Base-by-base conservation (phyloP, 257 asterid species). In the Solanum chmielewskii region DNA sequence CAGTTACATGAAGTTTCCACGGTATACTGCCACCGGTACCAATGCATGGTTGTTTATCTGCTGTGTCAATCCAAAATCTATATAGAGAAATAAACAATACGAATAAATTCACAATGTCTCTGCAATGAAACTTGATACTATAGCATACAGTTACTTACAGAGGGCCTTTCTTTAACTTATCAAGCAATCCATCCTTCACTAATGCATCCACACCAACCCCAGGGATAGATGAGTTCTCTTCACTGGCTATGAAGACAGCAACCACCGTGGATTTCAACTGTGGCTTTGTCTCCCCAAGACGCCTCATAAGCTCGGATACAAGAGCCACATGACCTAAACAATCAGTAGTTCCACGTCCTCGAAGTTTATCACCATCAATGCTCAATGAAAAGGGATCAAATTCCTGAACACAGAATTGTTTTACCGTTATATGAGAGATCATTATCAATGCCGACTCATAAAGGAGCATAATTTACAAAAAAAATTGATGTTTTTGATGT, bases 1-100 rank as follows among this genome's bases (percentile, higher is more conserved):
- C 99, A 11, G 92, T 85, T 76, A 93, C 93, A 87, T 92, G 94
- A 87, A 97, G 96, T 89, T 94, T 93, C 98, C 99, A 97, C 20
- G 98, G 98, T 88, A 97, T 94, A 97, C 92, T 91, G 85, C 99
- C 99, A 86, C 99, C 98, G 25, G 99, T 97, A 86, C 99, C 99
- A 88, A 97, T 93, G 92, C 99, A 97, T 80, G 99, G 99, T 87
- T 97, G 99, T 89, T 97, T 97, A 91, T 97, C 99, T n/a, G 99
- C 98, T 68, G 99, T 95, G 86, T 97, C 99, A 85, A 97, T 97
- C 99, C 99, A 97, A 92, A 93, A 97, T 90, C 99, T 97, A 92
- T 74, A 82, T 70, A 76, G 68, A 47, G 71, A 88, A 86, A 88
- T 23, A 88, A 27, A 84, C 11, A 68, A 39, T 84, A 87, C 52